phyloP scores from a whole-genome alignment of 441 rosid genomes.

The Euphorbia schlechtendalii region DNA sequence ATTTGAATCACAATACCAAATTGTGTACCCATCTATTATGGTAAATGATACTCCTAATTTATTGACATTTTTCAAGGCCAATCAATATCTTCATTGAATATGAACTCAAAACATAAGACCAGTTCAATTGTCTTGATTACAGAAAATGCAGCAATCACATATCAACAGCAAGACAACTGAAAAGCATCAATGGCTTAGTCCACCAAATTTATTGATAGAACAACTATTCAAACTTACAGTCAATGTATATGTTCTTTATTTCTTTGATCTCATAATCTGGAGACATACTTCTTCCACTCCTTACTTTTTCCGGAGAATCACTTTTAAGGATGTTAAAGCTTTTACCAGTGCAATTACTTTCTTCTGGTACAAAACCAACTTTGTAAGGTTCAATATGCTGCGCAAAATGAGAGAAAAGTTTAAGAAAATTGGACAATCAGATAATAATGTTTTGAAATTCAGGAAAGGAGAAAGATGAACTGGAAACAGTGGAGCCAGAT shows the following conservation, averaged over 20 bases:
- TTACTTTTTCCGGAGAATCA: conserved; percentile 36
- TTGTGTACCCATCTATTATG: neutral
- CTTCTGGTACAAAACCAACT: conserved; percentile 34
- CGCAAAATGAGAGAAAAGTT: conserved; percentile 7
- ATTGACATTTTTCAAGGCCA: neutral
- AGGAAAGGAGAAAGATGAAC: conserved; percentile 4
- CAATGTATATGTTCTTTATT: conserved; percentile 91
- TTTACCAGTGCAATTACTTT: conserved; percentile 34
- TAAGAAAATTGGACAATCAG: neutral
- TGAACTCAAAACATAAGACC: neutral
- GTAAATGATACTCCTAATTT: neutral
- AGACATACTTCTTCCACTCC: conserved; percentile 42
- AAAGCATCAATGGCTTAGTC: conserved; percentile 3
- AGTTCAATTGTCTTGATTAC: conserved; percentile 1
- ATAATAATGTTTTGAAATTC: neutral
- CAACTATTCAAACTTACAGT: conserved; percentile 56
- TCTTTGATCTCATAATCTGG: conserved; percentile 67
- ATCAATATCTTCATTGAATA: neutral
- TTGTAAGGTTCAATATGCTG: conserved; percentile 78
- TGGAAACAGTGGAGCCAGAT: neutral
- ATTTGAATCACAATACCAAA: neutral
- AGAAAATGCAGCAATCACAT: conserved; percentile 11
- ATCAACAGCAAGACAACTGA: conserved; percentile 1
- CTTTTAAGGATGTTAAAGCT: conserved; percentile 34
- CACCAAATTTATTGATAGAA: neutral